phyloP scores from a whole-genome alignment of 169 alveolate species.

The Neospora caninum region DNA sequence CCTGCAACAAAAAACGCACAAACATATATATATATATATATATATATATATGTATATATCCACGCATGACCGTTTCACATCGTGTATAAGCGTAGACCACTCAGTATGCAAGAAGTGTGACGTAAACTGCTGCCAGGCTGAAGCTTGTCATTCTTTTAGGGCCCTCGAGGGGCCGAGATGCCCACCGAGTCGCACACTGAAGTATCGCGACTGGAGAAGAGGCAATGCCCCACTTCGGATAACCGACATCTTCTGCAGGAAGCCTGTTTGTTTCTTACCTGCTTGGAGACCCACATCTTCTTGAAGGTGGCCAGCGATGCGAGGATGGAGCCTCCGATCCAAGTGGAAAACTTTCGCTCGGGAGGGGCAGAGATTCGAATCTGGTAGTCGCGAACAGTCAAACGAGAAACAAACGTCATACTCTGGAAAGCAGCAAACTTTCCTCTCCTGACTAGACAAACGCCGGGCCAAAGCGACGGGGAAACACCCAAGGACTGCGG shows the following conservation, averaged over 20 bases:
- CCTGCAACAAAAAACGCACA: slow-evolving; percentile 69
- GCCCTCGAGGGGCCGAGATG: no score
- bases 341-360: slow-evolving; percentile 95
- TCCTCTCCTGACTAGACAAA: no score
- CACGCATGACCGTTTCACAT: background rate
- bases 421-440: no score
- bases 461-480: background rate
- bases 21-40: background rate
- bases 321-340: slow-evolving; percentile 97
- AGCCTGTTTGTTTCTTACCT: slow-evolving; percentile 71
- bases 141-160: no score
- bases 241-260: no score
- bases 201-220: no score
- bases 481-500: background rate
- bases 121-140: no score
- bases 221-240: no score
- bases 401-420: no score
- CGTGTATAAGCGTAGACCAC: no score
- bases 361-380: slow-evolving; percentile 91
- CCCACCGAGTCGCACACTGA: no score
- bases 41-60: background rate
- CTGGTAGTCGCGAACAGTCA: background rate
- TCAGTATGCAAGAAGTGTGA: no score
- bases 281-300: slow-evolving; percentile 96
- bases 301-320: slow-evolving; percentile 94